Evolutionary conservation across 2,329 filamentous ascomycete species (phyloP), one percentile per base, ranked within the genome.

Genomic region (Samsoniella hepiali): DNA sequence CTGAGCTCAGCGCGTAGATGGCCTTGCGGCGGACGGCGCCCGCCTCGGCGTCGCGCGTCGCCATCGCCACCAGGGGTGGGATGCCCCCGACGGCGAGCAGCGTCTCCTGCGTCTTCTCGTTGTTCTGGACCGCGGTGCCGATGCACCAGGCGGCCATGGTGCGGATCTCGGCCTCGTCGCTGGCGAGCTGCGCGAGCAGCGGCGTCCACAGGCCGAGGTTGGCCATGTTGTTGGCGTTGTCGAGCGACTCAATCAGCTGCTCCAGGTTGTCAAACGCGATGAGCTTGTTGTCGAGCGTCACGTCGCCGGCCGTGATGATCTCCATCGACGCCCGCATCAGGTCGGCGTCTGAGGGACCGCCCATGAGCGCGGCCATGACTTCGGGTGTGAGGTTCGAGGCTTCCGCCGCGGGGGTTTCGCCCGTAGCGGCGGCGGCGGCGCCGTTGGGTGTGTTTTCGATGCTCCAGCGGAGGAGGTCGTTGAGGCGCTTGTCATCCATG

Each of bases 101-200:
- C 58, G 85, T 86, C 78, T 95, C 91, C 78, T 99, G 95, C 58
- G 86, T 88, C 73, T 89, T 89, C 69, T 85, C 83, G 76, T 99
- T 98, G 79, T 99, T 99, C 82, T 98, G 93, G 65, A 99, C 95
- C 10, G 95, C 94, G 6, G 93, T 97, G 58, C 91, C 92, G 64
- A 95, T 81, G 78, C 93, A 97, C 91, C 92, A 97, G n/a, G 93
- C 93, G 3, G 94, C 93, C 85, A 92, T 93, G 70, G 82, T 87
- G 67, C 93, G 83, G 71, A 97, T 80, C 67, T 95, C 90, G 6
- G 82, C 73, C 72, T 95, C 89, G 11, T 84, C 81, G 70, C 88
- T 83, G 57, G 82, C 80, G 15, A 99, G 81, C 67, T 90, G 86
- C 9, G 82, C 77, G 11, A 97, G 80, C 45, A 99, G 81, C 10